Conservation (phyloP, 768 basidiomycete species). For the Pleurotus ostreatus region DNA sequence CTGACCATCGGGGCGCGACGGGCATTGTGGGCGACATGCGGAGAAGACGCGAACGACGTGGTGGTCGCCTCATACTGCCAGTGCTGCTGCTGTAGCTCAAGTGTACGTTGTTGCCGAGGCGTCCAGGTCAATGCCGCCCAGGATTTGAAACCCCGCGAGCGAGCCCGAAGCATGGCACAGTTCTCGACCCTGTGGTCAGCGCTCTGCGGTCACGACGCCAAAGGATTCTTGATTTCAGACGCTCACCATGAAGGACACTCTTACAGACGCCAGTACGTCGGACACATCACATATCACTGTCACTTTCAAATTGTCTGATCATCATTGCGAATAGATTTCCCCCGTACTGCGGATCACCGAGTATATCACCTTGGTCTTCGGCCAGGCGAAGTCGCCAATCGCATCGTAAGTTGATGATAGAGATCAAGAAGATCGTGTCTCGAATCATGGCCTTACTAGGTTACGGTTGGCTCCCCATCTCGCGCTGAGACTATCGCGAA, state of each 20-base stretch:
- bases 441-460: slow-evolving; percentile 29
- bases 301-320: background rate
- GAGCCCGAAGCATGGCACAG: background rate
- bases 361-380: slow-evolving; percentile 79
- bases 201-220: background rate
- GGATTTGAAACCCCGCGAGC: background rate
- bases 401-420: slow-evolving; percentile 48
- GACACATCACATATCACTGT: slow-evolving; percentile 1
- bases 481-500: slow-evolving; percentile 59
- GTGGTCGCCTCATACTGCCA: background rate
- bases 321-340: slow-evolving; percentile 55
- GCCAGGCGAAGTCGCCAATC: slow-evolving; percentile 76
- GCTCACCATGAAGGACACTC: slow-evolving; percentile 51
- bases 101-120: too few relatives aligned
- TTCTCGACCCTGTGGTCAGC: background rate
- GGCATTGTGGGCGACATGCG: too few relatives aligned
- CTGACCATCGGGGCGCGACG: background rate
- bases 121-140: too few relatives aligned
- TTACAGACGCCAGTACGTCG: slow-evolving; percentile 65
- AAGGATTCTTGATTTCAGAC: background rate
- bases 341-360: slow-evolving; percentile 64
- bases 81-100: too few relatives aligned
- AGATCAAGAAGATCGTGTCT: slow-evolving; percentile 1
- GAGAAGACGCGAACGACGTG: background rate
- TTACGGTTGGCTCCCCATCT: slow-evolving; percentile 73